A percentile compares a stretch with the other conserved stretches of the same genome.
phyloP scores from a whole-genome alignment of 2,329 filamentous ascomycete genomes.

The Trichocomaceae sp. region DNA sequence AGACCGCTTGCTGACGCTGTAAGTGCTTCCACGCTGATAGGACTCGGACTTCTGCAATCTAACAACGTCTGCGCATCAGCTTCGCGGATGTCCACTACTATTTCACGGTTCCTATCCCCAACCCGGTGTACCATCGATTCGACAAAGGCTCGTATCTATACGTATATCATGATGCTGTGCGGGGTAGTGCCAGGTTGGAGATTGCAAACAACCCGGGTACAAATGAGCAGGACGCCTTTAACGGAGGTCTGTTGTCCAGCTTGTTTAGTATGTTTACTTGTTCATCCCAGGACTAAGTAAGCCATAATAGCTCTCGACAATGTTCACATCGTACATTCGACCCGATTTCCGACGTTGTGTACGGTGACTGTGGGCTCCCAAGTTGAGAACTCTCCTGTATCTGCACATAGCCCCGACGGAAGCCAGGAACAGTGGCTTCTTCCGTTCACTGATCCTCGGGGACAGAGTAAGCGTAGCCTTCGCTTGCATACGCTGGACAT shows the following conservation, averaged over 20 bases:
- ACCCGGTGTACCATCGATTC: slow-evolving; percentile 56
- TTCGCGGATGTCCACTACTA: slow-evolving; percentile 61
- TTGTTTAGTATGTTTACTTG: neutral
- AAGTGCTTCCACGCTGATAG: slow-evolving; percentile 20
- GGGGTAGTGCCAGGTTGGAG: slow-evolving; percentile 52
- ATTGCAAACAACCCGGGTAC: slow-evolving; percentile 59
- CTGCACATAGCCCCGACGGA: slow-evolving; percentile 21
- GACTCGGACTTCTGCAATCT: neutral
- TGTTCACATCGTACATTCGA: slow-evolving; percentile 49
- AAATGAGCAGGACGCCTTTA: slow-evolving; percentile 58
- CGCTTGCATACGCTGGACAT: slow-evolving; percentile 56
- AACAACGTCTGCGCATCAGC: slow-evolving; percentile 31
- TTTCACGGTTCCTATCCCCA: slow-evolving; percentile 51
- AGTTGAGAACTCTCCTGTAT: slow-evolving; percentile 21
- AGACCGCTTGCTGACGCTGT: slow-evolving; percentile 43
- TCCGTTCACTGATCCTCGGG: slow-evolving; percentile 46
- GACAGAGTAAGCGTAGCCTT: slow-evolving; percentile 46
- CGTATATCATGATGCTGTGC: slow-evolving; percentile 52
- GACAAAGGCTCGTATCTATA: slow-evolving; percentile 60
- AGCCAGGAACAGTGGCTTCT: slow-evolving; percentile 51
- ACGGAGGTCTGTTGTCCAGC: slow-evolving; percentile 44
- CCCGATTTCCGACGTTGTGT: slow-evolving; percentile 54
- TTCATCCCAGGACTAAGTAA: neutral
- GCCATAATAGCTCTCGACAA: slow-evolving; percentile 42
- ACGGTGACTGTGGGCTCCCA: slow-evolving; percentile 50